Conservation (phyloP, 139 green algal species). For the Tetraselmis striata region DNA sequence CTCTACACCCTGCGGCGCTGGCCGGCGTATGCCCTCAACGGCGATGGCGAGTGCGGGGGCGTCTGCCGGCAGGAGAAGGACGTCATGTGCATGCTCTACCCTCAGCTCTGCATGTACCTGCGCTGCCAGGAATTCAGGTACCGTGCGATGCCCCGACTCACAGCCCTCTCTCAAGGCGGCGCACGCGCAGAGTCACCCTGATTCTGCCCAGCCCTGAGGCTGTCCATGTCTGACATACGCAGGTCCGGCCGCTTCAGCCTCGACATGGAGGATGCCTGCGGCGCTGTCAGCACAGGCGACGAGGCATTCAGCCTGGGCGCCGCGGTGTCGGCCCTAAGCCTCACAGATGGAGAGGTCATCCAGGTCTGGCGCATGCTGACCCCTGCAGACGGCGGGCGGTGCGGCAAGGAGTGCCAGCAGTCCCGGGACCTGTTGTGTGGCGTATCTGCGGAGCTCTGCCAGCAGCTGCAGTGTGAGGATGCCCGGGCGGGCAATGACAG, state of each 20-base stretch:
- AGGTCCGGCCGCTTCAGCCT: too few species aligned
- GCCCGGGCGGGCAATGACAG: neutral
- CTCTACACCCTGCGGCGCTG: neutral
- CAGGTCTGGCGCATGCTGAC: neutral
- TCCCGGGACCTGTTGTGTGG: neutral
- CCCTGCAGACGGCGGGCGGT: neutral
- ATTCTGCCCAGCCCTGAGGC: too few species aligned
- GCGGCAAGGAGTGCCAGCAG: neutral
- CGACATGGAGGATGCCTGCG: neutral
- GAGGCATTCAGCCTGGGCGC: too few species aligned
- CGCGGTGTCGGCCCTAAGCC: neutral
- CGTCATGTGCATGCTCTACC: neutral
- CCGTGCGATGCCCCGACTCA: too few species aligned
- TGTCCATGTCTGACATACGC: too few species aligned
- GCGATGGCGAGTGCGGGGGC: neutral
- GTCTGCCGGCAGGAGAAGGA: neutral
- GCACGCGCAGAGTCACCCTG: too few species aligned
- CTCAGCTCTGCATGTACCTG: neutral
- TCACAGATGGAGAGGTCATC: neutral
- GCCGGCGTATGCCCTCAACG: neutral
- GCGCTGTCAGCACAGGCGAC: too few species aligned
- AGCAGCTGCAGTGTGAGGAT: neutral
- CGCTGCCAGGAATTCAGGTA: neutral
- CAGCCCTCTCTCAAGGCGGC: too few species aligned
- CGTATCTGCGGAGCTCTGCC: neutral